Evolutionary conservation across 768 basidiomycete species (phyloP), one percentile per base, ranked within the genome.

Genomic region (Roridomyces roridus): DNA sequence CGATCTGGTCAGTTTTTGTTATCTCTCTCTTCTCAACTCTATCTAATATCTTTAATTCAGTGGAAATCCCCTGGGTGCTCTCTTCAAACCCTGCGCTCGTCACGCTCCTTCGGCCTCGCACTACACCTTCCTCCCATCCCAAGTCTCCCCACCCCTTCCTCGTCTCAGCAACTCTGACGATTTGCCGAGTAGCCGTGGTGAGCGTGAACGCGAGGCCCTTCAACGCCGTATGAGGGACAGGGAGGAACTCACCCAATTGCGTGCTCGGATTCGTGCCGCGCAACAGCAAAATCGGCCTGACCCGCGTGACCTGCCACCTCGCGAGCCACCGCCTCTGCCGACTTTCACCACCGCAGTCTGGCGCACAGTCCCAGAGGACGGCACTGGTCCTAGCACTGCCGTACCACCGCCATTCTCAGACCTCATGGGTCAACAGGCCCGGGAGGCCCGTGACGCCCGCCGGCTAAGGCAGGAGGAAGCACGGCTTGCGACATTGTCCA

Each of bases 101-200:
- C 61, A 59, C 31, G 0, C 51, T 26, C 50, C 44, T 15, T 51
- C 61, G 6, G 14, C 49, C 1, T 26, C 56, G 6, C 61, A 58
- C 41, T 63, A 63, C 53, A 58, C 54, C 4, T 63, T 63, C 49
- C 52, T 63, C 44, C 49, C 40, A 44, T 18, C 43, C 4, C 40
- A 48, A n/a, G 61, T 63, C 26, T 63, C 61, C 0, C 61, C 61
- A n/a, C 57, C 57, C 6, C 53, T 59, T 5, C 60, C 56, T 23
- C 48, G 41, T 10, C 29, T 31, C 11, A 14, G 25, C 37, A 17
- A 41, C 26, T 25, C 39, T 3, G 53, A 58, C 37, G 60, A 52
- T 0, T 23, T 24, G 6, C 31, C 21, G 12, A 26, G 34, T 20
- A 45, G 24, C 18, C 55, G 51, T 23, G 42, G 34, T n/a, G 48